These are phyloP conservation scores for Candida hispaniensis DNA, from an alignment of 805 yeast genomes.

Conservation along the genomic window DNA sequence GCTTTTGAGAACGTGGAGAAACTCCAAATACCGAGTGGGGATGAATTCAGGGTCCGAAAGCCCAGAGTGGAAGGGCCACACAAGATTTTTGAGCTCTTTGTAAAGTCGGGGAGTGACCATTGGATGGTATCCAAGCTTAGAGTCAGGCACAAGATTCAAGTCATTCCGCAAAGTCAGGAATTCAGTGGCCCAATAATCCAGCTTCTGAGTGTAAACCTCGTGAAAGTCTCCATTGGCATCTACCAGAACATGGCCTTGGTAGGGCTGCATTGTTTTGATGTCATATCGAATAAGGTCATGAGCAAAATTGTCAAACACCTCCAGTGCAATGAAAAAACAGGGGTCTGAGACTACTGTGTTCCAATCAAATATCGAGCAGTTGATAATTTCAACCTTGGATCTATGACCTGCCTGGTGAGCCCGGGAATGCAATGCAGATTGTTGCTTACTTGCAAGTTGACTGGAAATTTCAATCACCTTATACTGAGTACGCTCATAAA, in stretches of 20 bases:
- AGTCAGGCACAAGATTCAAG: constrained; percentile 22
- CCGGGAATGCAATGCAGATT: constrained; percentile 27
- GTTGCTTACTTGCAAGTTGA: constrained; percentile 50
- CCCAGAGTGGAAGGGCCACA: constrained; percentile 57
- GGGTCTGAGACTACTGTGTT: constrained; percentile 45
- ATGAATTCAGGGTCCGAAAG: constrained; percentile 65
- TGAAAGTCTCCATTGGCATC: constrained; percentile 66
- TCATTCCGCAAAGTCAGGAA: constrained; percentile 46
- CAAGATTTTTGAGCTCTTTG: constrained; percentile 37
- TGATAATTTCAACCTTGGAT: constrained; percentile 51
- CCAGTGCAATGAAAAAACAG: constrained; percentile 68
- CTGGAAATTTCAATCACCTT: constrained; percentile 62
- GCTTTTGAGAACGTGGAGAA: constrained; percentile 50
- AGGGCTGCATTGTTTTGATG: constrained; percentile 50
- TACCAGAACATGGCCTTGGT: constrained; percentile 66
- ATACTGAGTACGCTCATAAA: constrained; percentile 58
- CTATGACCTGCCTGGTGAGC: constrained; percentile 38
- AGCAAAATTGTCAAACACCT: constrained; percentile 74
- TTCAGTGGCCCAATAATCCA: constrained; percentile 39
- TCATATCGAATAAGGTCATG: constrained; percentile 77
- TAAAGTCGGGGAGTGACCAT: constrained; percentile 39
- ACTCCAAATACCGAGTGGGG: constrained; percentile 63
- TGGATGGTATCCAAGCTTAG: constrained; percentile 45
- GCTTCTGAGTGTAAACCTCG: constrained; percentile 55
- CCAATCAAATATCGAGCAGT: constrained; percentile 73